Conservation (phyloP, 169 alveolate species). For the Plasmodium chabaudi region DNA sequence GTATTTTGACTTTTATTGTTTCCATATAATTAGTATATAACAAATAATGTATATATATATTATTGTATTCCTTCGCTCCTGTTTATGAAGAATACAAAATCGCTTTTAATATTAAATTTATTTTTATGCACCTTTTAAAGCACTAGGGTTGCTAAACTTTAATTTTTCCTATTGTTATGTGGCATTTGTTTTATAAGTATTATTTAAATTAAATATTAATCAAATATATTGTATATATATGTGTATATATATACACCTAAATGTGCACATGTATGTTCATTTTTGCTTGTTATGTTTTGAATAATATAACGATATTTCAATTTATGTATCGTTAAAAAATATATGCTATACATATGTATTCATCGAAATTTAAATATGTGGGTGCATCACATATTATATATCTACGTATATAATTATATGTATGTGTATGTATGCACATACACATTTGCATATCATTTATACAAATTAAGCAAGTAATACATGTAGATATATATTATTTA, state of each 20-base stretch:
- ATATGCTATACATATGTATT: neutral
- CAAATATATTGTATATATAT: neutral
- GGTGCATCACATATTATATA: neutral
- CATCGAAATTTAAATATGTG: neutral
- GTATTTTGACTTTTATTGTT: too few relatives aligned
- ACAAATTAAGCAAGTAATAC: neutral
- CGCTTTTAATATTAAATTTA: too few relatives aligned
- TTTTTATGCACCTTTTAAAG: too few relatives aligned
- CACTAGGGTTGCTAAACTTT: too few relatives aligned
- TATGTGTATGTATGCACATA: neutral
- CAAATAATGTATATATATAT: too few relatives aligned
- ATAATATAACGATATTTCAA: neutral
- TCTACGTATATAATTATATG: neutral
- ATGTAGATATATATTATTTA: neutral
- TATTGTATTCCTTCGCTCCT: too few relatives aligned
- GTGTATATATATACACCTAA: conserved; percentile 2
- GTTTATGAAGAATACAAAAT: too few relatives aligned
- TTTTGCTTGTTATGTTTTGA: neutral
- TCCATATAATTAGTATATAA: too few relatives aligned
- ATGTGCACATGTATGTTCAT: neutral
- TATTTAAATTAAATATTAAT: too few relatives aligned
- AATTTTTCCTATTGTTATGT: too few relatives aligned
- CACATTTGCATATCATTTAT: neutral
- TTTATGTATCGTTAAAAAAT: neutral
- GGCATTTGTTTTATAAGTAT: too few relatives aligned